A percentile compares a stretch with the other conserved stretches of the same genome.
These are phyloP conservation scores for Magnolia kwangsiensis DNA, from an alignment of 164 flowering plant genomes.

Conservation along the genomic window DNA sequence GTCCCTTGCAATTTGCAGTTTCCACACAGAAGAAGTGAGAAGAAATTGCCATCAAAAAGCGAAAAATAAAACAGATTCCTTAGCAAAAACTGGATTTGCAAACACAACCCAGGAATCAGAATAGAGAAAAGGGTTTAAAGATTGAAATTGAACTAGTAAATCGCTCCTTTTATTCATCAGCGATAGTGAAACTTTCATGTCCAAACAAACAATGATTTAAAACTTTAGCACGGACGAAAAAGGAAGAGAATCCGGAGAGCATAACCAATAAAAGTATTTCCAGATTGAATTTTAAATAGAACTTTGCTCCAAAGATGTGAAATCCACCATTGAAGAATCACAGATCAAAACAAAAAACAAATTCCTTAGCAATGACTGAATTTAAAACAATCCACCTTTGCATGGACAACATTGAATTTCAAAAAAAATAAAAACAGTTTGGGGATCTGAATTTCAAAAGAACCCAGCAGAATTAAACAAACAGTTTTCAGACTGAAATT, in stretches of 20 bases:
- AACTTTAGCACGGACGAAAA: not conserved
- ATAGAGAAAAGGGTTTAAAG: not conserved
- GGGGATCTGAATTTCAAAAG: no score
- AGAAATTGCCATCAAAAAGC: not conserved
- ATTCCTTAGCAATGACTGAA: no score
- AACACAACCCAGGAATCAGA: not conserved
- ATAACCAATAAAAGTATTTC: not conserved
- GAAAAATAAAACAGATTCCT: not conserved
- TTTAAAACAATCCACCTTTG: no score
- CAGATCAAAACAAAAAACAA: no score
- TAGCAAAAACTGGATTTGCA: not conserved
- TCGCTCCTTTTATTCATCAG: not conserved
- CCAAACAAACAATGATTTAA: not conserved
- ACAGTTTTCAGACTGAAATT: not conserved
- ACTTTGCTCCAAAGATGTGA: no score
- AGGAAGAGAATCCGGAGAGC: not conserved
- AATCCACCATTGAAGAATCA: no score
- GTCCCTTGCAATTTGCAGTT: not conserved
- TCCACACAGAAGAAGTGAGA: not conserved
- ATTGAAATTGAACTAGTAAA: not conserved
- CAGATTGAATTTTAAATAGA: not conserved
- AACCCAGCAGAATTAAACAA: not conserved
- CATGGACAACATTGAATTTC: no score
- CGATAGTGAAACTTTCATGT: not conserved
- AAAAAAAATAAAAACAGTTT: no score